These are phyloP conservation scores for Sporothrix euskadiensis DNA, from an alignment of 2,329 filamentous ascomycete species.

Conservation along the genomic window DNA sequence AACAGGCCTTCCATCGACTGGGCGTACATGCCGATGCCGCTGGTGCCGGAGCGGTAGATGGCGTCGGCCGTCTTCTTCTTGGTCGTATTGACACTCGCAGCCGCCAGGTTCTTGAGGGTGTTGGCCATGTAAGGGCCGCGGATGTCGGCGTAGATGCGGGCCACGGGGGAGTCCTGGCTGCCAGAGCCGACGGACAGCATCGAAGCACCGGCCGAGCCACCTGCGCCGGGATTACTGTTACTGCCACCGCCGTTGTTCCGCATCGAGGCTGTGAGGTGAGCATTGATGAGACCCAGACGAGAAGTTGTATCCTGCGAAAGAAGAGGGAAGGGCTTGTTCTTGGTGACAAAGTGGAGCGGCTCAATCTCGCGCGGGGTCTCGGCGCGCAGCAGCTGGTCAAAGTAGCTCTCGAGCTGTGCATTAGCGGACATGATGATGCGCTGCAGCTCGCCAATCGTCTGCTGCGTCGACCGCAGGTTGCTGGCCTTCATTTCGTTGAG, in stretches of 20 bases:
- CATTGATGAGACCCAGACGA: slow-evolving; percentile 76
- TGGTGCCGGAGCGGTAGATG: slow-evolving; percentile 83
- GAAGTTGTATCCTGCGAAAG: slow-evolving; percentile 74
- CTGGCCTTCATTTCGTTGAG: slow-evolving; percentile 80
- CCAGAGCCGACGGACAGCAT: slow-evolving; percentile 43
- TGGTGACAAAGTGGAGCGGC: slow-evolving; percentile 88
- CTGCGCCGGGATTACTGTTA: slow-evolving; percentile 30
- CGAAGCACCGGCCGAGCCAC: slow-evolving; percentile 59
- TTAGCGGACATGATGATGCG: slow-evolving; percentile 77
- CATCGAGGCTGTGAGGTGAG: slow-evolving; percentile 67
- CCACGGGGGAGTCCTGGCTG: slow-evolving; percentile 67
- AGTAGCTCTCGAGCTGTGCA: slow-evolving; percentile 79
- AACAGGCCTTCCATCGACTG: slow-evolving; percentile 86
- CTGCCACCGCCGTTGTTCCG: slow-evolving; percentile 43
- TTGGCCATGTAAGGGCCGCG: slow-evolving; percentile 82
- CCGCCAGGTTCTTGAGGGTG: slow-evolving; percentile 81
- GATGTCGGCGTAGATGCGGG: slow-evolving; percentile 81
- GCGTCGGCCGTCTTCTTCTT: slow-evolving; percentile 80
- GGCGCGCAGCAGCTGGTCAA: slow-evolving; percentile 71
- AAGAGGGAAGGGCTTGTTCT: slow-evolving; percentile 79
- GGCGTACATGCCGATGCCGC: slow-evolving; percentile 87
- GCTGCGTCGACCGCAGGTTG: slow-evolving; percentile 90
- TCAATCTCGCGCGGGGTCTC: slow-evolving; percentile 82
- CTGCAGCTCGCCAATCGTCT: slow-evolving; percentile 78
- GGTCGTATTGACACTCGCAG: slow-evolving; percentile 79